These are phyloP conservation scores for Boletales sp. DNA, from an alignment of 768 basidiomycete genomes.

Conservation along the genomic window DNA sequence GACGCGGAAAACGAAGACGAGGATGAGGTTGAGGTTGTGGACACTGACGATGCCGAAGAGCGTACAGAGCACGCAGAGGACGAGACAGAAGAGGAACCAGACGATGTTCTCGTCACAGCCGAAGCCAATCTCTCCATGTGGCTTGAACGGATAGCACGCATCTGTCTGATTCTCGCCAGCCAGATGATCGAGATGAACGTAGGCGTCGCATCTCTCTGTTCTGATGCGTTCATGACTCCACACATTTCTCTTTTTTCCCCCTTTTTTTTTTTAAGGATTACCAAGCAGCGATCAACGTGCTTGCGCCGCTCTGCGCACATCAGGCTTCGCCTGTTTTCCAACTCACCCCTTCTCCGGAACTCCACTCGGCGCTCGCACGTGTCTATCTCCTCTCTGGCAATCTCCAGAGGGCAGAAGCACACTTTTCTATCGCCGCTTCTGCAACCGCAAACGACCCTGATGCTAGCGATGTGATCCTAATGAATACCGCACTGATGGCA, in stretches of 20 bases:
- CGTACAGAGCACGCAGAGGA: neutral
- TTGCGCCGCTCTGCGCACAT: constrained; percentile 61
- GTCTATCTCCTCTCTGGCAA: constrained; percentile 75
- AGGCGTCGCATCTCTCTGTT: constrained; percentile 3
- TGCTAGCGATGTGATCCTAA: constrained; percentile 43
- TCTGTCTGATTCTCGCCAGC: constrained; percentile 76
- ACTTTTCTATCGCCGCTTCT: constrained; percentile 42
- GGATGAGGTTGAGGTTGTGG: neutral
- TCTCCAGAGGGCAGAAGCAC: constrained; percentile 51
- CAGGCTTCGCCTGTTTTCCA: constrained; percentile 12
- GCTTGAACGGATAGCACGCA: constrained; percentile 73
- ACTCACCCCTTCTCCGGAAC: constrained; percentile 42
- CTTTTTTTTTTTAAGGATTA: constrained; percentile 54
- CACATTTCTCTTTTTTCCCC: no score
- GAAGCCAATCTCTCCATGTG: constrained; percentile 59
- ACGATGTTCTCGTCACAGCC: constrained; percentile 22
- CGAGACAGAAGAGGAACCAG: constrained; percentile 9
- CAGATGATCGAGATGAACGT: constrained; percentile 87
- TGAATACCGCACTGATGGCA: constrained; percentile 66
- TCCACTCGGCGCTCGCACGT: constrained; percentile 68
- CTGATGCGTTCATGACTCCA: no score
- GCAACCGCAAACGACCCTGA: constrained; percentile 45
- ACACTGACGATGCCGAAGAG: neutral
- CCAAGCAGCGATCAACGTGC: constrained; percentile 60
- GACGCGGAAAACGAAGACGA: neutral